Conservation (phyloP, 371 early-diverging fungal species). For the Actinomucor elegans region DNA sequence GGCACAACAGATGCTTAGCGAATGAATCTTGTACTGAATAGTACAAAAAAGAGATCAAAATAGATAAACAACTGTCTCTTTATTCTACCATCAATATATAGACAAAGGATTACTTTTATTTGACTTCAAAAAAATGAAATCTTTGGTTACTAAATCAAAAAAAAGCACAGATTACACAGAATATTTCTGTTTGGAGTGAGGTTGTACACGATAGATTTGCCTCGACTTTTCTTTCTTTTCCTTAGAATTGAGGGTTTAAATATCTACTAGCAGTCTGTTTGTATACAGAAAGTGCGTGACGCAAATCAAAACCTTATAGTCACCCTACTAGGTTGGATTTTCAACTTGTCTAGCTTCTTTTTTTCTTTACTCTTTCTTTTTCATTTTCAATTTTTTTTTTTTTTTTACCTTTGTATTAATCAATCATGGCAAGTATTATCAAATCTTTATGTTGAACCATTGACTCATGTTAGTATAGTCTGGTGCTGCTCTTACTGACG, state of each 20-base stretch:
- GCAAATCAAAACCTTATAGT: background rate
- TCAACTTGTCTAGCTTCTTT: conserved; percentile 2
- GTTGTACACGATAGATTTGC: conserved; percentile 14
- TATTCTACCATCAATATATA: too few species aligned
- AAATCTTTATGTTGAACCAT: too few species aligned
- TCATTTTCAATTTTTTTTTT: background rate
- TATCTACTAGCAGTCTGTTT: conserved; percentile 3
- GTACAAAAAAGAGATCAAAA: background rate
- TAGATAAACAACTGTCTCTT: too few species aligned
- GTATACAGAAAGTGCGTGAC: background rate
- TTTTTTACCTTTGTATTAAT: background rate
- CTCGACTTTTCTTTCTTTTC: background rate
- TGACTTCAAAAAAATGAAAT: too few species aligned
- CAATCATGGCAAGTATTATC: conserved; percentile 14
- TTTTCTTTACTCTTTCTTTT: background rate
- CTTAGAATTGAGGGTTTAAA: background rate
- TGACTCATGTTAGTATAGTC: conserved; percentile 7
- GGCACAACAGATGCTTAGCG: conserved; percentile 10
- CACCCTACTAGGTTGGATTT: conserved; percentile 1
- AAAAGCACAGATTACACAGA: background rate
- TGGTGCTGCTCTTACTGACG: conserved; percentile 14
- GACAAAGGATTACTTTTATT: too few species aligned
- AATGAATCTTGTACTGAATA: background rate
- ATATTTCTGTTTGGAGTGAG: conserved; percentile 10
- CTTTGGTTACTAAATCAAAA: too few species aligned